phyloP scores from a whole-genome alignment of 305 asterid species.

The Rubia peregrina region DNA sequence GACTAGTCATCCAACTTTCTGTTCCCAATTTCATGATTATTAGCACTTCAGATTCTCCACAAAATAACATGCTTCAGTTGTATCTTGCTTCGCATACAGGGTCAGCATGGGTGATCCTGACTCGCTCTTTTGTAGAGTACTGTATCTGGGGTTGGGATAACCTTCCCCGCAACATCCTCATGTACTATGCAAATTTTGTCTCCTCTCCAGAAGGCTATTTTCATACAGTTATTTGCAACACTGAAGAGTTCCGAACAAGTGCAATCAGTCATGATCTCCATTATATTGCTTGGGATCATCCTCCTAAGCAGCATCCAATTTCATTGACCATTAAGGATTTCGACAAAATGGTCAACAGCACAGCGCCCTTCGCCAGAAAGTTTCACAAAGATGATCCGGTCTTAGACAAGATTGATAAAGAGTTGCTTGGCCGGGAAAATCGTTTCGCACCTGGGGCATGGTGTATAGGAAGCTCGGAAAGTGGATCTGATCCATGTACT shows the following conservation, averaged over 20 bases:
- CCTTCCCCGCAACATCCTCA: conserved; percentile 79
- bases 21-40: not conserved
- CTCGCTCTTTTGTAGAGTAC: conserved; percentile 78
- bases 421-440: conserved; percentile 55
- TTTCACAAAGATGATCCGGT: conserved; percentile 73
- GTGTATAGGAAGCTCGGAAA: conserved; percentile 70
- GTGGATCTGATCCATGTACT: conserved; percentile 60
- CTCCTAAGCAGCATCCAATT: conserved; percentile 95
- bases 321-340: conserved; percentile 58
- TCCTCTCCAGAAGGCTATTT: conserved; percentile 96
- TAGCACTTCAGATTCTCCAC: not conserved
- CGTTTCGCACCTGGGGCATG: conserved; percentile 81
- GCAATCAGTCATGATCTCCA: conserved; percentile 91
- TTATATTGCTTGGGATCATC: conserved; percentile 92
- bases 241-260: conserved; percentile 53
- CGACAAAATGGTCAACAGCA: conserved; percentile 73
- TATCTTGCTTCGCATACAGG: conserved; percentile 37
- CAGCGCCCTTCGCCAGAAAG: conserved; percentile 82
- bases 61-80: not conserved
- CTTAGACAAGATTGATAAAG: conserved; percentile 72
- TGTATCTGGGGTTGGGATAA: conserved; percentile 97
- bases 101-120: conserved; percentile 90
- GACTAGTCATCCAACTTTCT: not conserved
- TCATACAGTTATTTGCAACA: conserved; percentile 87
- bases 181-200: conserved; percentile 78